Base-by-base conservation (phyloP, 805 yeast species). In the Kuraishia piskuri region DNA sequence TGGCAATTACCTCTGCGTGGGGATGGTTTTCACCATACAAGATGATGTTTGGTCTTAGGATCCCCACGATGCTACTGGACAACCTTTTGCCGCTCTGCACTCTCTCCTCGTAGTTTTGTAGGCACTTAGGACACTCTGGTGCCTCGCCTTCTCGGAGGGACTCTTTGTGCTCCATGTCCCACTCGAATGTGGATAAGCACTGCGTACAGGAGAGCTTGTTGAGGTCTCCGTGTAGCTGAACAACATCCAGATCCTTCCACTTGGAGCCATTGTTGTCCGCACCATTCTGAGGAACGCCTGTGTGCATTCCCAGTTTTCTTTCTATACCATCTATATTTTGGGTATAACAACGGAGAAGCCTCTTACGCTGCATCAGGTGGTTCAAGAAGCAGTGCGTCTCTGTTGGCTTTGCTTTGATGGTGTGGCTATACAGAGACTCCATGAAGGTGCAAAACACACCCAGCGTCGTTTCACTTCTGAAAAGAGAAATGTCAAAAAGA, bases 11-110 rank as follows among this genome's bases (percentile, higher is more conserved):
- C 56, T 89, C 96, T 4, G 90, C 83, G 57, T 82, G 81, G 1
- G 97, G 97, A 67, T 92, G 98, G 61, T 90, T 84, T 64, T 92
- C 98, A 1, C 97, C 97, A 66, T 92, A 92, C 22, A 92, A 74
- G 1, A 92, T 96, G 54, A 92, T 90, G 61, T 86, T 86, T 4
- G 99, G 99, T 54, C 97, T 76, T 48, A 94, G 70, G 23, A 81
- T 68, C 0, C 99, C 99, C 4, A 85, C 79, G 47, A 73, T 72
- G 0, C 88, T 85, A 1, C 88, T 86, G 1, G 87, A 81, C 8
- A 79, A 65, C 53, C 99, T 69, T 66, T 90, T 90, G 2, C 98
- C 98, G 19, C 74, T 68, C 54, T 72, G 73, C 14, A 77, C 70
- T 49, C 96, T 73, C 50, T 78, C 78, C 53, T 77, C 71, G 56